phyloP scores from a whole-genome alignment of 2,329 filamentous ascomycete genomes.

The Onygenales sp. region DNA sequence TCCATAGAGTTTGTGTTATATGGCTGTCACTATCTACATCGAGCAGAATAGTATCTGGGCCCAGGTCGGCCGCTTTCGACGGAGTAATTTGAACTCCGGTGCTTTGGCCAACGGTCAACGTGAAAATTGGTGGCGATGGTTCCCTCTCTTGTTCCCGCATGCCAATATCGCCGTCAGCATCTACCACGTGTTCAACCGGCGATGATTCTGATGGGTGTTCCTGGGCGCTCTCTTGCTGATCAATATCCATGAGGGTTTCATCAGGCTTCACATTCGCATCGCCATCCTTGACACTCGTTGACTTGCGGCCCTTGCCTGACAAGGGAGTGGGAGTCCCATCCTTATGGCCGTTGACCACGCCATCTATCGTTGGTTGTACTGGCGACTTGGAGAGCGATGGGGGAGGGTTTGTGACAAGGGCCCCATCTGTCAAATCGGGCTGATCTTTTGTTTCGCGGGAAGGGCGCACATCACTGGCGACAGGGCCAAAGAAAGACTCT shows the following conservation, averaged over 20 bases:
- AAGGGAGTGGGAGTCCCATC: conserved; percentile 20
- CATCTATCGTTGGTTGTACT: conserved; percentile 26
- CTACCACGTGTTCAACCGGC: conserved; percentile 20
- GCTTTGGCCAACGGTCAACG: conserved; percentile 35
- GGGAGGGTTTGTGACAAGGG: conserved; percentile 20
- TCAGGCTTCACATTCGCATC: conserved; percentile 22
- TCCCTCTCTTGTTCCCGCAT: conserved; percentile 26
- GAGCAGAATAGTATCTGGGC: conserved; percentile 34
- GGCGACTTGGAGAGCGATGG: conserved; percentile 18
- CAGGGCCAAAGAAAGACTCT: conserved; percentile 39
- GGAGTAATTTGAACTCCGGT: conserved; percentile 38
- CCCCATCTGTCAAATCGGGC: conserved; percentile 12
- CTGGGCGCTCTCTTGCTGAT: conserved; percentile 24
- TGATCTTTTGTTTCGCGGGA: conserved; percentile 16
- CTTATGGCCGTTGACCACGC: conserved; percentile 27
- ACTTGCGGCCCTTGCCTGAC: conserved; percentile 22
- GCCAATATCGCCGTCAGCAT: conserved; percentile 36
- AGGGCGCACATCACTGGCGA: conserved; percentile 24
- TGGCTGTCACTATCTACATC: conserved; percentile 27
- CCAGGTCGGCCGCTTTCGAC: conserved; percentile 39
- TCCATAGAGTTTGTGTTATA: conserved; percentile 35
- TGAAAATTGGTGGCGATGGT: conserved; percentile 25
- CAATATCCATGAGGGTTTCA: conserved; percentile 31
- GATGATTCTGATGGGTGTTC: conserved; percentile 19
- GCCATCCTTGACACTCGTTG: conserved; percentile 22